A percentile compares a stretch with the other conserved stretches of the same genome.
Evolutionary conservation across 2,329 filamentous ascomycete species (phyloP).

Genomic region (Aaosphaeria pasadenensis): DNA sequence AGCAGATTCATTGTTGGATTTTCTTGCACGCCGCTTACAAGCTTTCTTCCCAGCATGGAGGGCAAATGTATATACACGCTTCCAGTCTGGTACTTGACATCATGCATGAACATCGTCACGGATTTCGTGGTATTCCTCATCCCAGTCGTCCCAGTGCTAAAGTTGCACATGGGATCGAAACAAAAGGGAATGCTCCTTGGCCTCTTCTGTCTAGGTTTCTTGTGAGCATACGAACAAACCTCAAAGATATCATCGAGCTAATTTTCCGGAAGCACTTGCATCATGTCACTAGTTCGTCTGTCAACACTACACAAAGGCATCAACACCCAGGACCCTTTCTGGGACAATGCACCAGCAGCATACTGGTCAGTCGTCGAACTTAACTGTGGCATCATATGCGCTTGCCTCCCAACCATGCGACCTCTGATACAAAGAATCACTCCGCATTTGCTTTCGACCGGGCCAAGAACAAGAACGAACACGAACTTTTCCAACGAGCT

Average conservation of each 20-base stretch:
- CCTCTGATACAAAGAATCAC: slow-evolving; percentile 9
- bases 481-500: slow-evolving; percentile 1
- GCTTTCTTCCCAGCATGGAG: slow-evolving; percentile 7
- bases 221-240: slow-evolving; percentile 4
- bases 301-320: slow-evolving; percentile 5
- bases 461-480: not conserved
- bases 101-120: slow-evolving; percentile 13
- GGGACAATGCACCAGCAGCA: slow-evolving; percentile 8
- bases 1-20: slow-evolving; percentile 10
- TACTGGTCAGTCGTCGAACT: slow-evolving; percentile 11
- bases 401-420: slow-evolving; percentile 15
- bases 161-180: slow-evolving; percentile 9
- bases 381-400: slow-evolving; percentile 16
- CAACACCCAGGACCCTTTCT: slow-evolving; percentile 6
- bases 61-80: slow-evolving; percentile 9
- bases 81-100: slow-evolving; percentile 9
- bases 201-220: slow-evolving; percentile 14
- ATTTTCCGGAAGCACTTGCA: slow-evolving; percentile 7
- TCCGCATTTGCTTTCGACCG: slow-evolving; percentile 7
- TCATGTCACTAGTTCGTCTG: slow-evolving; percentile 14
- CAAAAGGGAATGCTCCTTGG: slow-evolving; percentile 9
- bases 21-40: slow-evolving; percentile 7
- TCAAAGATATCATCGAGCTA: not conserved
- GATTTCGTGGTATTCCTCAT: slow-evolving; percentile 13
- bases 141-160: slow-evolving; percentile 9